phyloP scores from a whole-genome alignment of 345 rosid genomes.

The Populus ilicifolia region DNA sequence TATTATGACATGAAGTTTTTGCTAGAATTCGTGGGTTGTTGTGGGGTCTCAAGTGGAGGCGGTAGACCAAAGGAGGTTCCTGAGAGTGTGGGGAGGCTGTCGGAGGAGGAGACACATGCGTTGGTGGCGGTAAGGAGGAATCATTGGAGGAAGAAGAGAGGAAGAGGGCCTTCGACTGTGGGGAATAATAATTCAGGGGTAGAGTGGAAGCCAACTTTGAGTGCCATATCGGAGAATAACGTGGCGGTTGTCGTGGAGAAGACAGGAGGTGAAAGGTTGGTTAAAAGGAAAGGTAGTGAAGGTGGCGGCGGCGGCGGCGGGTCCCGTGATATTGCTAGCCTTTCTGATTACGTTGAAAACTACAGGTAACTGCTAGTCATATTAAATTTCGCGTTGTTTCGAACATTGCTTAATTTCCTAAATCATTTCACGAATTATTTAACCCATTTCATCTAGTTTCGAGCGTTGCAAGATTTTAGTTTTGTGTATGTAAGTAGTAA shows the following conservation, averaged over 20 bases:
- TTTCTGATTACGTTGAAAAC: conserved; percentile 31
- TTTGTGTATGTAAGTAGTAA: neutral
- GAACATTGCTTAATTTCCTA: neutral
- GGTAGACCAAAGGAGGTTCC: neutral
- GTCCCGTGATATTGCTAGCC: conserved; percentile 27
- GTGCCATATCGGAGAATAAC: conserved; percentile 54
- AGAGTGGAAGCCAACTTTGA: conserved; percentile 66
- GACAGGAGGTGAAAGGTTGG: conserved; percentile 3
- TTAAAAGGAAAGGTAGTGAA: conserved; percentile 11
- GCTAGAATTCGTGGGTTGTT: conserved; percentile 49
- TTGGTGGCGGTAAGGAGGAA: conserved; percentile 11
- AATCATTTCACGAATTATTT: neutral
- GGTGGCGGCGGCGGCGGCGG: neutral
- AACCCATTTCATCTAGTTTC: neutral
- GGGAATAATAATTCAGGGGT: conserved; percentile 6
- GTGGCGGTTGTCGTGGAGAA: conserved; percentile 8
- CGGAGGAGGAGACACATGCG: conserved; percentile 27
- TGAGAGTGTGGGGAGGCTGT: conserved; percentile 1
- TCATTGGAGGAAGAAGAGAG: conserved; percentile 18
- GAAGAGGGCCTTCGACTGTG: neutral
- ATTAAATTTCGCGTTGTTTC: neutral
- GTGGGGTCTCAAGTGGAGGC: conserved; percentile 17
- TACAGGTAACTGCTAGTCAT: conserved; percentile 23
- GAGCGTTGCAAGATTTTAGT: neutral
- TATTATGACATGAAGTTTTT: conserved; percentile 38